These are phyloP conservation scores for Gentiana straminea DNA, from an alignment of 257 asterid species.

Conservation along the genomic window DNA sequence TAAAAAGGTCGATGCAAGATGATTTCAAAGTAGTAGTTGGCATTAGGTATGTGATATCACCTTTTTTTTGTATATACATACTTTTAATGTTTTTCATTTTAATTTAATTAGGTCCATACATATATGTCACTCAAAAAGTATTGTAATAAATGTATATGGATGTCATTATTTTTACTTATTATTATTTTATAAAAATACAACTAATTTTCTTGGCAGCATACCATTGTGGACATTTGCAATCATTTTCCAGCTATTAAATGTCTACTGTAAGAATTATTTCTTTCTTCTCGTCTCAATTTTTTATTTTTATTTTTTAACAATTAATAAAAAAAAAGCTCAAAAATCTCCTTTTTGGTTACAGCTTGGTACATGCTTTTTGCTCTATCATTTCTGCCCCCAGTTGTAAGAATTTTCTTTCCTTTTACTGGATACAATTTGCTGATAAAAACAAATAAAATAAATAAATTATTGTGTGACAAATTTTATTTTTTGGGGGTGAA, in stretches of 20 bases:
- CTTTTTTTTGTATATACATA: not conserved
- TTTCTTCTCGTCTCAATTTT: not conserved
- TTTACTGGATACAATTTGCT: not conserved
- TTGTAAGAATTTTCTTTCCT: constrained; percentile 24
- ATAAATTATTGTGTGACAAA: not conserved
- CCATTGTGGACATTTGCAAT: constrained; percentile 47
- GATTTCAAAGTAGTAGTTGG: constrained; percentile 58
- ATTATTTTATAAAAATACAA: no score
- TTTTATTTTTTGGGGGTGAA: no score
- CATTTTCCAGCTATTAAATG: constrained; percentile 37
- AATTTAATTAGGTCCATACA: no score
- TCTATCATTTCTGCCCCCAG: constrained; percentile 40
- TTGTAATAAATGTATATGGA: no score
- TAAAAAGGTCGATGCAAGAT: constrained; percentile 65
- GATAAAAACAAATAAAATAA: not conserved
- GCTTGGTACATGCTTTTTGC: constrained; percentile 48
- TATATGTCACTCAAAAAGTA: no score
- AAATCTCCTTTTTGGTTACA: constrained; percentile 2
- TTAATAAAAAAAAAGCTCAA: not conserved
- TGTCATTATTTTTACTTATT: no score
- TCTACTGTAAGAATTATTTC: constrained; percentile 34
- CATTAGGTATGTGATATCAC: constrained; percentile 29
- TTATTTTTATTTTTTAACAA: not conserved
- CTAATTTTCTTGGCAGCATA: constrained; percentile 25
- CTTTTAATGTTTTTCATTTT: not conserved